phyloP scores from a whole-genome alignment of 169 alveolate species.

The Neospora caninum region DNA sequence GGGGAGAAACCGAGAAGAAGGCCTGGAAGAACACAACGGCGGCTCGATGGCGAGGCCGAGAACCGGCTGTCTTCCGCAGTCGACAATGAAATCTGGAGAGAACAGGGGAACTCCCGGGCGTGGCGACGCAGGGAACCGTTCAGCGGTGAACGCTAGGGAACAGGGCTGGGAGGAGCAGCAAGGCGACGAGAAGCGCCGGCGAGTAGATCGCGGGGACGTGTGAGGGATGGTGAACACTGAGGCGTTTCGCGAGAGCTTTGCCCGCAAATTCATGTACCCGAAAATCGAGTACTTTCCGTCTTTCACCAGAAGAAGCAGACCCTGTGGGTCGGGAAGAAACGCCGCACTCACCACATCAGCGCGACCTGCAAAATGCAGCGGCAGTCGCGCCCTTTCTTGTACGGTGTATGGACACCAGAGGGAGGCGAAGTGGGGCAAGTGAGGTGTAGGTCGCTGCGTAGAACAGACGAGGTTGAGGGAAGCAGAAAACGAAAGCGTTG shows the following conservation, averaged over 20 bases:
- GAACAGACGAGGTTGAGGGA: conserved; percentile 14
- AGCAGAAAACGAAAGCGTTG: background rate
- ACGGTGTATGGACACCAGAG: conserved; percentile 23
- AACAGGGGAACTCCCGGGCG: background rate
- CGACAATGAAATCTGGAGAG: background rate
- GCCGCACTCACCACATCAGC: background rate
- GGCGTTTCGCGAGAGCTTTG: background rate
- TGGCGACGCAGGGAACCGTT: background rate
- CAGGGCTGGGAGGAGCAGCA: background rate
- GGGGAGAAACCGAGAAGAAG: background rate
- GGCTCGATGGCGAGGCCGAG: conserved; percentile 33
- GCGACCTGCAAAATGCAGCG: background rate
- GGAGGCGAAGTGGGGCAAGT: background rate
- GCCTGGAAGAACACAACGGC: background rate
- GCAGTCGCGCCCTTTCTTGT: conserved; percentile 11
- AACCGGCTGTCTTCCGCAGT: conserved; percentile 3
- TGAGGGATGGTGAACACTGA: background rate
- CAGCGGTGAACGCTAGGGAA: background rate
- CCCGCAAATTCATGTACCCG: conserved; percentile 10
- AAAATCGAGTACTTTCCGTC: conserved; percentile 3
- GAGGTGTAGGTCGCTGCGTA: background rate
- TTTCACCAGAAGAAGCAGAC: background rate
- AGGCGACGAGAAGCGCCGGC: background rate
- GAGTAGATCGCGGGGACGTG: background rate
- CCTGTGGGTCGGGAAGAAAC: background rate